These are phyloP conservation scores for Psilocybe cubensis DNA, from an alignment of 768 basidiomycete species.

Conservation along the genomic window DNA sequence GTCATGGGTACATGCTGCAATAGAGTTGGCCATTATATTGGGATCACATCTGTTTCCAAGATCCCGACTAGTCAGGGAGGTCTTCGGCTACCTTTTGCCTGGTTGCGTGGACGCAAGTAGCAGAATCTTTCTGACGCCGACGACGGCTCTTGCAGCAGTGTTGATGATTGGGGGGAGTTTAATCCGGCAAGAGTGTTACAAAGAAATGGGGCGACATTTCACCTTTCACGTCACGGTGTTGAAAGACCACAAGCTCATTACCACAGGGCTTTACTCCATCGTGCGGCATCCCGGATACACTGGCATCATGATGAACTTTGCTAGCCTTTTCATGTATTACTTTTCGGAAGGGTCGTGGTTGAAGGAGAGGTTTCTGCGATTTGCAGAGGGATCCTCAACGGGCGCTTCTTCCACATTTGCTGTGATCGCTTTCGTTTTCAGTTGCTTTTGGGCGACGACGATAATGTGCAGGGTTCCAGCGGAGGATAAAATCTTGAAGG, in stretches of 20 bases:
- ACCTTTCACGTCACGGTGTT: constrained; percentile 4
- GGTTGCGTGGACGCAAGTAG: neutral
- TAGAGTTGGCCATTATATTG: neutral
- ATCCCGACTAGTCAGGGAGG: neutral
- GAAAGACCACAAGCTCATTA: constrained; percentile 11
- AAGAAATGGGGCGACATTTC: neutral
- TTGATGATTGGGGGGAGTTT: neutral
- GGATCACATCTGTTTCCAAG: neutral
- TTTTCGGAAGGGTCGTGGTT: neutral
- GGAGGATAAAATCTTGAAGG: constrained; percentile 8
- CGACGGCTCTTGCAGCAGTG: neutral
- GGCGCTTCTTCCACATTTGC: neutral
- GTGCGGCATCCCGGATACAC: constrained; percentile 9
- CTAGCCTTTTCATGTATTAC: neutral
- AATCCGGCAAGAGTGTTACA: neutral
- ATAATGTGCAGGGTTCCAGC: neutral
- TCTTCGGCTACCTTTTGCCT: neutral
- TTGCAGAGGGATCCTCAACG: neutral
- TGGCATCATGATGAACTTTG: neutral
- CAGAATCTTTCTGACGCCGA: neutral
- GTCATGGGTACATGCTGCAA: neutral
- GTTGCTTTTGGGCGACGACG: neutral
- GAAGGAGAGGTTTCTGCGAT: neutral
- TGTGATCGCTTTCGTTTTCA: neutral
- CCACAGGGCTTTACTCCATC: constrained; percentile 4